These are phyloP conservation scores for Candida pseudoviswanathii DNA, from an alignment of 1,139 yeast species.

Conservation along the genomic window DNA sequence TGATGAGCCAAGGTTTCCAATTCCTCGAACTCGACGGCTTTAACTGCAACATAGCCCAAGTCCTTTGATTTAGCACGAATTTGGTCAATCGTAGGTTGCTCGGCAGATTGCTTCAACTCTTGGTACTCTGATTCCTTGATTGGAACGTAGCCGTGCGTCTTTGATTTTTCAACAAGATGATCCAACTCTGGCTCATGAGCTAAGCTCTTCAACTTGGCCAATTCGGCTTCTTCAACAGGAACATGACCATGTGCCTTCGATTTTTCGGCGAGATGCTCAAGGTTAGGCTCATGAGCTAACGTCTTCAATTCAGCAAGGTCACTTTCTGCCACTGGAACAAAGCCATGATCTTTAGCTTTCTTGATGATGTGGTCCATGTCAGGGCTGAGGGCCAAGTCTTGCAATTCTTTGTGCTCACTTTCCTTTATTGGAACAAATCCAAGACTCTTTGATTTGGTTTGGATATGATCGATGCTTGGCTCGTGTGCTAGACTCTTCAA, in stretches of 20 bases:
- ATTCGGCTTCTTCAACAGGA: conserved; percentile 16
- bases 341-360: conserved; percentile 36
- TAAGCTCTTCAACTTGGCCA: conserved; percentile 13
- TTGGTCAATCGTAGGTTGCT: conserved; percentile 23
- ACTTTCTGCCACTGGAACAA: conserved; percentile 24
- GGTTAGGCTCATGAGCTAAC: conserved; percentile 22
- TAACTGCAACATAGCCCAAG: conserved; percentile 4
- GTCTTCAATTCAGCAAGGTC: conserved; percentile 31
- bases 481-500: conserved; percentile 15
- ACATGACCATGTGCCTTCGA: conserved; percentile 20
- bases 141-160: conserved; percentile 16
- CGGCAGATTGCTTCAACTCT: conserved; percentile 13
- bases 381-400: conserved; percentile 22
- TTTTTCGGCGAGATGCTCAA: conserved; percentile 29
- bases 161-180: conserved; percentile 16
- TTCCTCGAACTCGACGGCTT: conserved; percentile 12
- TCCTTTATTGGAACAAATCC: conserved; percentile 8
- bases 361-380: conserved; percentile 27
- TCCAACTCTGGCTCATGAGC: conserved; percentile 23
- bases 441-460: conserved; percentile 7
- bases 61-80: conserved; percentile 17
- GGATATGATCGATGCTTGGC: conserved; percentile 14
- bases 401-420: conserved; percentile 19
- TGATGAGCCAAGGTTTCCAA: conserved; percentile 18
- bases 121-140: conserved; percentile 21